Evolutionary conservation across 2,329 filamentous ascomycete genomes (phyloP).

Genomic region (Xylaria arbuscula): DNA sequence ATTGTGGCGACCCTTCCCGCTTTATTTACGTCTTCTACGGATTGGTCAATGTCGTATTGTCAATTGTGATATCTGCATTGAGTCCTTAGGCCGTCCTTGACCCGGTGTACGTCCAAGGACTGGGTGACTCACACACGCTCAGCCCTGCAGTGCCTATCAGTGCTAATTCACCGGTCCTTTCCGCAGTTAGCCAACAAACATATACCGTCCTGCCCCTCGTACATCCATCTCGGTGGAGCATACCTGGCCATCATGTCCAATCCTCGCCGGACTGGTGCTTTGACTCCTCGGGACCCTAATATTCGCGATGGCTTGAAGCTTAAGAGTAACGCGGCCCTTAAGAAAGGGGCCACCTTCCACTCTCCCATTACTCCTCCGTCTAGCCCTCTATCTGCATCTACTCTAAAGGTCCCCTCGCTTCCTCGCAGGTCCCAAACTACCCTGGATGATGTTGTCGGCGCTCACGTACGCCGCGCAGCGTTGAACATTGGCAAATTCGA

Average conservation of each 20-base stretch:
- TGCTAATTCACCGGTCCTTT: slow-evolving; percentile 48
- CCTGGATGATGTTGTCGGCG: slow-evolving; percentile 77
- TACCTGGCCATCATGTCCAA: slow-evolving; percentile 58
- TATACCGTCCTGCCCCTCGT: slow-evolving; percentile 35
- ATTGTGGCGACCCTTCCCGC: not conserved
- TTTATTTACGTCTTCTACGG: slow-evolving; percentile 27
- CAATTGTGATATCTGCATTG: slow-evolving; percentile 43
- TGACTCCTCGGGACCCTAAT: slow-evolving; percentile 56
- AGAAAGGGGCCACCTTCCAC: slow-evolving; percentile 77
- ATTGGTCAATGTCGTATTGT: slow-evolving; percentile 47
- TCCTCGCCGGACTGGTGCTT: slow-evolving; percentile 58
- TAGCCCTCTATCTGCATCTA: slow-evolving; percentile 49
- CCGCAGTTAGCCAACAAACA: slow-evolving; percentile 45
- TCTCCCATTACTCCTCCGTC: slow-evolving; percentile 59
- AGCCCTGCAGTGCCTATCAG: slow-evolving; percentile 47
- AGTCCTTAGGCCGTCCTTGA: slow-evolving; percentile 43
- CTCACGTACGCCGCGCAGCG: slow-evolving; percentile 75
- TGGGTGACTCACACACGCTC: slow-evolving; percentile 50
- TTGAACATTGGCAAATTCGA: slow-evolving; percentile 74
- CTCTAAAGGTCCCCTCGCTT: slow-evolving; percentile 63
- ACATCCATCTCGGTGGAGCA: slow-evolving; percentile 43
- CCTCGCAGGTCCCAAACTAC: slow-evolving; percentile 75
- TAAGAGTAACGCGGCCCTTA: slow-evolving; percentile 69
- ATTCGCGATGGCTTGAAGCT: slow-evolving; percentile 57
- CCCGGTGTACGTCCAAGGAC: slow-evolving; percentile 45